These are phyloP conservation scores for Globisporangium mamillatum DNA, from an alignment of 352 stramenopile species.

Conservation along the genomic window DNA sequence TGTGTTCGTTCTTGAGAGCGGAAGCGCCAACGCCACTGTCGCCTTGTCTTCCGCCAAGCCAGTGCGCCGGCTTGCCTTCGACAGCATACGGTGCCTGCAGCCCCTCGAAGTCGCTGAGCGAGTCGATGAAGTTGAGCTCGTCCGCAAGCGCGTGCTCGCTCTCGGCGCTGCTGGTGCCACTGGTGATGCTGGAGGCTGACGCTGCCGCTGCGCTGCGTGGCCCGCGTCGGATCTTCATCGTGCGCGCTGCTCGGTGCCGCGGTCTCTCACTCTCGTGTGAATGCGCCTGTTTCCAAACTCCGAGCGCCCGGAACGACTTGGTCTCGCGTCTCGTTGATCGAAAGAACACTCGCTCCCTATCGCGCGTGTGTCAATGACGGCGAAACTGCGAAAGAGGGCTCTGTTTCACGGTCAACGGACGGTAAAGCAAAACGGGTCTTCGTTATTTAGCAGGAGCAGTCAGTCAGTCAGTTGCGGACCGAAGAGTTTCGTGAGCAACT, in stretches of 20 bases:
- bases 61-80: background rate
- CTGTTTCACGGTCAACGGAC: too few species aligned
- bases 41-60: background rate
- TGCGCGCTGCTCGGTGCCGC: too few species aligned
- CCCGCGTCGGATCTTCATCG: conserved; percentile 5
- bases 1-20: background rate
- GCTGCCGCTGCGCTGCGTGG: background rate
- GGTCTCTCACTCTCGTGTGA: background rate
- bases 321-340: background rate
- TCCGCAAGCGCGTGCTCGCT: conserved; percentile 1
- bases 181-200: background rate
- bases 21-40: background rate
- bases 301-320: background rate
- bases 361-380: background rate
- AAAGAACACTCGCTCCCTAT: background rate
- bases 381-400: background rate
- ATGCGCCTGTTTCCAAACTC: background rate
- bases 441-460: too few species aligned
- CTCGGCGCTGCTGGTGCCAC: conserved; percentile 1
- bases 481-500: background rate
- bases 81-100: background rate
- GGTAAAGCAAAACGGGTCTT: background rate
- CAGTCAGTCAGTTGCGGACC: too few species aligned
- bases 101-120: conserved; percentile 10
- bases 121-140: conserved; percentile 8